Base-by-base conservation (phyloP, 2,329 filamentous ascomycete species). In the Fusarium fujikuroi region DNA sequence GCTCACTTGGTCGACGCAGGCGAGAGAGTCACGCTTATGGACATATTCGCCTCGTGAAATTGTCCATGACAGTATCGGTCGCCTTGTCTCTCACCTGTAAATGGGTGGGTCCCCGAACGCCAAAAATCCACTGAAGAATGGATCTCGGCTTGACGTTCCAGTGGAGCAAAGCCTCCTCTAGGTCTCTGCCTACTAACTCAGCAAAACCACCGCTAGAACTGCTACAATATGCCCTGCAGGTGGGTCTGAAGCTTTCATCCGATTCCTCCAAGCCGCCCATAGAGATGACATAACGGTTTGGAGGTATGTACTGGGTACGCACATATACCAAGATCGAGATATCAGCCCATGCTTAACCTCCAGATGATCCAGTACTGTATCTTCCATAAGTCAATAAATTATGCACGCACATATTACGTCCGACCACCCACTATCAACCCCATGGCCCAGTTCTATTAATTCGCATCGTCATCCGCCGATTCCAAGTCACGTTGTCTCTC, bases 61-160 rank as follows among this genome's bases (percentile, higher is more conserved):
- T 65, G 71, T 74, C 70, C 54, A 73, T 74, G 71, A 74, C 71
- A 73, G 59, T 71, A 73, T 73, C 50, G 58, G 63, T 46, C 60
- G 46, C 46, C 68, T 67, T 39, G 64, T 67, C 53, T 52, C 64
- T 69, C 49, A 63, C 50, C 65, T 70, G 60, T 47, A 64, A 67
- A 56, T 34, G 61, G 62, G 64, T 68, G 70, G 59, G 47, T 66
- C 60, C 70, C 14, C 47, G 52, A 52, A 30, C 30, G 25, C 30
- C 62, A 36, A 30, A 37, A 66, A 4, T 36, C 60, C 60, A 61
- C 64, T 65, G 49, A 49, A 52, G 37, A 39, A 73, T 73, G 65
- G 70, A 64, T 72, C 69, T 72, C 43, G 28, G 39, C 39, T 39
- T 47, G 53, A 37, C 67, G 50, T 71, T 61, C 57, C 59, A 69